These are phyloP conservation scores for Aegilops bicornis DNA, from an alignment of 176 grass and related monocot genomes.

Conservation along the genomic window DNA sequence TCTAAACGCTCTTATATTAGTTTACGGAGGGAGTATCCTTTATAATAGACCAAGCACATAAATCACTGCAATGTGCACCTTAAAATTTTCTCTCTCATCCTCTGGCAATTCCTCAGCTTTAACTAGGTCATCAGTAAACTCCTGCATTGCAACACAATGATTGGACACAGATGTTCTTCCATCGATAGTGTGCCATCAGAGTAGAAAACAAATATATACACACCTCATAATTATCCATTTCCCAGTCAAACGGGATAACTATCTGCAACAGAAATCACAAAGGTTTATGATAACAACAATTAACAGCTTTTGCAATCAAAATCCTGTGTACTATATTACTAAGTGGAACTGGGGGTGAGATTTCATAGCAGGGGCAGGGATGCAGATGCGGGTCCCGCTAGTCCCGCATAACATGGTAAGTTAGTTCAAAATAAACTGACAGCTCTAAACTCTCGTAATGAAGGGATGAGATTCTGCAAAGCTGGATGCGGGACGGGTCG, in stretches of 20 bases:
- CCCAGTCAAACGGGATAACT: conserved; percentile 72
- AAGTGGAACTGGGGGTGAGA: neutral
- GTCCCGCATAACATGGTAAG: too few relatives aligned
- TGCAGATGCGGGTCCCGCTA: too few relatives aligned
- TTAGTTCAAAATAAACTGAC: too few relatives aligned
- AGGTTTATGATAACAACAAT: neutral
- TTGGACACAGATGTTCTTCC: conserved; percentile 17
- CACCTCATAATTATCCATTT: conserved; percentile 75
- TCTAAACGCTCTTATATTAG: too few relatives aligned
- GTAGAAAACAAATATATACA: neutral
- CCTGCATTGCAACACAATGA: conserved; percentile 44
- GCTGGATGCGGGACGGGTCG: too few relatives aligned
- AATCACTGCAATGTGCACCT: conserved; percentile 30
- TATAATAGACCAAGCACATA: conserved; percentile 18
- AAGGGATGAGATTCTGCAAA: too few relatives aligned
- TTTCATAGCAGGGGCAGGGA: neutral
- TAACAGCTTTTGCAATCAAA: conserved; percentile 2
- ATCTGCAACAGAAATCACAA: conserved; percentile 56
- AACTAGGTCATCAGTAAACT: conserved; percentile 54
- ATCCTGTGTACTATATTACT: neutral
- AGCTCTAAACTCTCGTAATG: too few relatives aligned
- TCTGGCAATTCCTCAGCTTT: conserved; percentile 56
- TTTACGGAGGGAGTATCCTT: too few relatives aligned
- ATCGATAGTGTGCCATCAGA: neutral
- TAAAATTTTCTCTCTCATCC: conserved; percentile 83